A percentile compares a stretch with the other conserved stretches of the same genome.
Conservation (phyloP, 257 asterid genomes). For the Nicotiana undulata region DNA sequence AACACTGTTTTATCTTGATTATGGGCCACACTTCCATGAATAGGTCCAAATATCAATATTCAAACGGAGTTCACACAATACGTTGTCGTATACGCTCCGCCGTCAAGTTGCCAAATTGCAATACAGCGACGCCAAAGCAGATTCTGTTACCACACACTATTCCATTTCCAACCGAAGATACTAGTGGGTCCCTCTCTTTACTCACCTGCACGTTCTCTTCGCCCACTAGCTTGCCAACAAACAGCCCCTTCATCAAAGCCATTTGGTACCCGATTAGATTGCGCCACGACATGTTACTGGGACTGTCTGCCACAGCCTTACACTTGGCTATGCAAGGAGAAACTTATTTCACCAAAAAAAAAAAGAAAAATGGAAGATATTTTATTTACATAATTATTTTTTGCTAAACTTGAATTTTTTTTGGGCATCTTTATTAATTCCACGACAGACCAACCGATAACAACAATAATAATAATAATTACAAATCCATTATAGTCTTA, state of each 20-base stretch:
- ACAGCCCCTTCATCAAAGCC: conserved; percentile 20
- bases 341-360: too few species aligned
- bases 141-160: conserved; percentile 25
- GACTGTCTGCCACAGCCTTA: not conserved
- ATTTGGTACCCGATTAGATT: not conserved
- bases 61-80: not conserved
- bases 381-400: too few species aligned
- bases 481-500: too few species aligned
- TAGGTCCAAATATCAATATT: not conserved
- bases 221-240: conserved; percentile 10
- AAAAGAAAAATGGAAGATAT: too few species aligned
- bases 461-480: too few species aligned
- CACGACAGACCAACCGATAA: too few species aligned
- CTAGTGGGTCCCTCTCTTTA: conserved; percentile 36
- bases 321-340: too few species aligned
- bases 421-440: too few species aligned
- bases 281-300: not conserved
- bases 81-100: conserved; percentile 14
- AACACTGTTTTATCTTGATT: not conserved
- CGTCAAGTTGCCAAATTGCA: conserved; percentile 25
- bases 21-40: not conserved
- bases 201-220: conserved; percentile 58
- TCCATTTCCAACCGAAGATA: conserved; percentile 24
- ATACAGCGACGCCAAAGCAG: conserved; percentile 33
- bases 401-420: too few species aligned